These are phyloP conservation scores for Seiridium unicorne DNA, from an alignment of 2,329 filamentous ascomycete species.

Conservation along the genomic window DNA sequence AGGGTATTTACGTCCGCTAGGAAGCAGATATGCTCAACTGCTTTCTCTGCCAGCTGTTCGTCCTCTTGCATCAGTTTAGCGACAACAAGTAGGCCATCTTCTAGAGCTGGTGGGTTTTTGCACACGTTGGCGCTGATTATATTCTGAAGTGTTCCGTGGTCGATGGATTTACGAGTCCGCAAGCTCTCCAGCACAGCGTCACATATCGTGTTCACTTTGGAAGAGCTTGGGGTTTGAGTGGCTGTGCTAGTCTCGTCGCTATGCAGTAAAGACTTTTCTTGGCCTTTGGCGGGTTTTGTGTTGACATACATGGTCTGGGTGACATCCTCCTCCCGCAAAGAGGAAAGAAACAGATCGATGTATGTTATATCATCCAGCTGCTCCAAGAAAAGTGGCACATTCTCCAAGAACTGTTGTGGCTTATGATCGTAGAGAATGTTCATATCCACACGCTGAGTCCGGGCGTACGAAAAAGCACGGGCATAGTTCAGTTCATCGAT, in stretches of 20 bases:
- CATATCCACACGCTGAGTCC: constrained; percentile 94
- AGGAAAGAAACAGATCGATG: constrained; percentile 89
- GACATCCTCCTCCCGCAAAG: constrained; percentile 86
- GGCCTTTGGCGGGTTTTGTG: constrained; percentile 55
- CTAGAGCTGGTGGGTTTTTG: constrained; percentile 86
- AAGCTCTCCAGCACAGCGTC: constrained; percentile 76
- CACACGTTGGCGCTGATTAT: constrained; percentile 93
- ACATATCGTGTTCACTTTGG: constrained; percentile 86
- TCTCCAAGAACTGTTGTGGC: constrained; percentile 80
- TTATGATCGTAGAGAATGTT: constrained; percentile 94
- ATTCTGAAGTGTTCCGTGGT: constrained; percentile 69
- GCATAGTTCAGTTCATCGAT: constrained; percentile 81
- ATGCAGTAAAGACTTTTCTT: constrained; percentile 14
- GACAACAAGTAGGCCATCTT: constrained; percentile 79
- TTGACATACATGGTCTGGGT: constrained; percentile 91
- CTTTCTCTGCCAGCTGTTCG: constrained; percentile 74
- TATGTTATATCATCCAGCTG: constrained; percentile 80
- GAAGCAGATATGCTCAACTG: constrained; percentile 97
- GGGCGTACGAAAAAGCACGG: constrained; percentile 81
- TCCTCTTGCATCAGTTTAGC: constrained; percentile 70
- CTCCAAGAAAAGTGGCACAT: constrained; percentile 74
- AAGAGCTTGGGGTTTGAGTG: constrained; percentile 17
- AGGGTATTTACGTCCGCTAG: constrained; percentile 89
- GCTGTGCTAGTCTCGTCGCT: constrained; percentile 2
- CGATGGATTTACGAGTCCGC: constrained; percentile 54